A percentile compares a stretch with the other conserved stretches of the same genome.
phyloP scores from a whole-genome alignment of 2,329 filamentous ascomycete genomes.

The Cladosporium sp. region DNA sequence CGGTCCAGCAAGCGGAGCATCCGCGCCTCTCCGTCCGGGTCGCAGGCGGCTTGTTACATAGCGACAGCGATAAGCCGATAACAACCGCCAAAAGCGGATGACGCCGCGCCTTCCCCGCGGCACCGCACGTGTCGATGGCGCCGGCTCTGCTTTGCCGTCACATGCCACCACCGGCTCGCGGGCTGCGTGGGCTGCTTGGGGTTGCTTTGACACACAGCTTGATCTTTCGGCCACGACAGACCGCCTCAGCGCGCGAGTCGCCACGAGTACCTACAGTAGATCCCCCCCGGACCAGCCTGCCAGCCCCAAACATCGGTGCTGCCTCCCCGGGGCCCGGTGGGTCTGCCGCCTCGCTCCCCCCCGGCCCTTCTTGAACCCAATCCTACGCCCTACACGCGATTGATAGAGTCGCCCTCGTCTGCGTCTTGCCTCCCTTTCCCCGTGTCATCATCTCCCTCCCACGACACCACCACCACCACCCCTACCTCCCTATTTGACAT shows the following conservation, averaged over 20 bases:
- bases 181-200: neutral
- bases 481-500: no score
- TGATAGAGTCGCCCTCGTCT: conserved; percentile 5
- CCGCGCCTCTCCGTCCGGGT: neutral
- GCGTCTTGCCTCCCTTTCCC: neutral
- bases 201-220: conserved; percentile 7
- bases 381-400: conserved; percentile 6
- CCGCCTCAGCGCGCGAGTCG: neutral
- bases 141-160: neutral
- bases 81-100: conserved; percentile 6
- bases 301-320: neutral
- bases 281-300: neutral
- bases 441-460: conserved; percentile 4
- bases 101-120: neutral
- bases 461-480: neutral
- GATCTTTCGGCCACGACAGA: conserved; percentile 4
- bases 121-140: neutral
- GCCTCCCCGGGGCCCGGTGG: conserved; percentile 2
- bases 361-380: neutral
- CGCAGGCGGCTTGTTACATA: neutral
- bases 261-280: neutral
- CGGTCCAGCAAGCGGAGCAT: no score
- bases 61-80: conserved; percentile 10
- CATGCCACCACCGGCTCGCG: conserved; percentile 5
- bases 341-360: neutral